Evolutionary conservation across 768 basidiomycete species (phyloP), one percentile per base, ranked within the genome.

Genomic region (Tephrocybe rancida): DNA sequence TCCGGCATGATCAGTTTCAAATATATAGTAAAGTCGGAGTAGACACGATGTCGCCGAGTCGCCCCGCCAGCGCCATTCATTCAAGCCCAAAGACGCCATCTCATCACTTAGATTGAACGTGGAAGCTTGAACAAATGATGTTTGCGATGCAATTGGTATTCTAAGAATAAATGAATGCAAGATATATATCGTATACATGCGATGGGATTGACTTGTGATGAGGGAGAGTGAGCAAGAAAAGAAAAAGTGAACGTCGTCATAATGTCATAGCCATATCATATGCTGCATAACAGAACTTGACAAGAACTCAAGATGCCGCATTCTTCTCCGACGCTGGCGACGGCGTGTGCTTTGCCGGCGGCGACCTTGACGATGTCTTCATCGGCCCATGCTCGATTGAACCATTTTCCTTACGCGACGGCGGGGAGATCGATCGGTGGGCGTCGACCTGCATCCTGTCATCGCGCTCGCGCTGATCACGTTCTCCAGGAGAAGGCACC

Each of bases 401-500:
- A 55, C 55, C 50, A 32, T 55, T 55, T 25, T 59, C 58, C 34
- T 59, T 59, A 21, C 83, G 78, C 49, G 81, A 73, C 14, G 81
- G 73, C 5, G 83, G 77, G 5, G 84, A 79, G 5, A 66, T 61
- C 11, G 85, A 81, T 25, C 77, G 74, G 22, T 74, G 74, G n/a
- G 71, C 69, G 61, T 82, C 81, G 6, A 80, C 75, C 59, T 77
- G 78, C 81, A 82, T 81, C 62, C 80, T 76, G 39, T 84, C 83
- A 53, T 81, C 76, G 5, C 76, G 67, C 35, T 76, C 78, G 45
- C 67, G 65, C 32, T 73, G 67, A 43, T 75, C 77, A 48, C 67
- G 66, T 44, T 75, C 73, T n/a, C 67, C 65, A 8, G 84, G 83
- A 11, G 84, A 83, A 14, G 81, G 78, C 14, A 78, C 77, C 3